phyloP scores from a whole-genome alignment of 768 basidiomycete genomes.

The Termitomyces eurrhizus region DNA sequence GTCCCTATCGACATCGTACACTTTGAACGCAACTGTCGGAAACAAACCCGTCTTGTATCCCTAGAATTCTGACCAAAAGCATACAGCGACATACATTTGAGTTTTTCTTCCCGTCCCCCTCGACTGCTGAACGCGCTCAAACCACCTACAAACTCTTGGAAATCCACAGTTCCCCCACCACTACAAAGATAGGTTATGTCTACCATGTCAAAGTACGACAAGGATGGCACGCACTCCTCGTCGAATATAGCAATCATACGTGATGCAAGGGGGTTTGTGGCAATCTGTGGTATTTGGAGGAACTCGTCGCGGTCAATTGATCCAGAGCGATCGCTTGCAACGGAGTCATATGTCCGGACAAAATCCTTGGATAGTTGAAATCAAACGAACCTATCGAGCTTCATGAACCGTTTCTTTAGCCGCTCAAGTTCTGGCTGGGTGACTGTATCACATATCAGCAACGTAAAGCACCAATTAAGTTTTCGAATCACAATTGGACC shows the following conservation, averaged over 20 bases:
- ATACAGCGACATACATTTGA: constrained; percentile 66
- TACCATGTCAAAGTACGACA: constrained; percentile 5
- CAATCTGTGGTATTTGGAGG: constrained; percentile 97
- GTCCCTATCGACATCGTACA: constrained; percentile 98
- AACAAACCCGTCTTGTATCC: not conserved
- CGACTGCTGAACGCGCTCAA: constrained; percentile 96
- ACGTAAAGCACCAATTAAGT: not conserved
- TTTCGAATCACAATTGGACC: constrained; percentile 85
- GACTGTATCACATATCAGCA: constrained; percentile 49
- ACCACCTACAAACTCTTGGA: constrained; percentile 98
- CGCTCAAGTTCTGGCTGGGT: constrained; percentile 91
- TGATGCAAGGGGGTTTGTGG: constrained; percentile 92
- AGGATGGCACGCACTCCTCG: constrained; percentile 74
- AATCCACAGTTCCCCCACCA: constrained; percentile 97
- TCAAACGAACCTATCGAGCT: constrained; percentile 76
- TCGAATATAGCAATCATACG: constrained; percentile 99
- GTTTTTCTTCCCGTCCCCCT: constrained; percentile 95
- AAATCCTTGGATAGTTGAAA: not conserved
- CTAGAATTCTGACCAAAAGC: not conserved
- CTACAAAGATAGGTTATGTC: constrained; percentile 36
- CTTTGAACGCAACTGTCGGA: constrained; percentile 92
- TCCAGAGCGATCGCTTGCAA: constrained; percentile 86
- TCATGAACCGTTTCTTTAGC: constrained; percentile 99
- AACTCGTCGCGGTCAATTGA: constrained; percentile 99
- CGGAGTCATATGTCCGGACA: not conserved